Evolutionary conservation across 2,329 filamentous ascomycete species (phyloP).

Genomic region (Ophiostoma sp.): DNA sequence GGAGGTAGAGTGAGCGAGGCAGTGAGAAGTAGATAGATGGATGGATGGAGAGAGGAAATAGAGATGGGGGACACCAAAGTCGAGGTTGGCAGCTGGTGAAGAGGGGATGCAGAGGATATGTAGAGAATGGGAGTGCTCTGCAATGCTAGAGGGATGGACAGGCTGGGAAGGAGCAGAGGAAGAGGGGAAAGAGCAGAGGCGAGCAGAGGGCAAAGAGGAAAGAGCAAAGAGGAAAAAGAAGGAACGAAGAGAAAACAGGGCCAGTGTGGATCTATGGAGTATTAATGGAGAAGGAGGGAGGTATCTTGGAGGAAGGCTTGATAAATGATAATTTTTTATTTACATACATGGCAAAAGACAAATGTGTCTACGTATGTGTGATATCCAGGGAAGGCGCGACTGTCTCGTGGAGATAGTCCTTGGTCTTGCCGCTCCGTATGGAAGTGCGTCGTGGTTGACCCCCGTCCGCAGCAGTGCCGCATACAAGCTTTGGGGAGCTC

Average conservation of each 20-base stretch:
- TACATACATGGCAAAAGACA: too few relatives aligned
- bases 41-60: not conserved
- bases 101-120: conserved; percentile 8
- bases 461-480: not conserved
- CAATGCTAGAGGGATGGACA: conserved; percentile 6
- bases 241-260: conserved; percentile 10
- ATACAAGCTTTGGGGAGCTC: not conserved
- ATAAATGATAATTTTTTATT: too few relatives aligned
- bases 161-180: conserved; percentile 3
- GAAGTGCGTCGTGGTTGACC: not conserved
- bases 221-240: conserved; percentile 10
- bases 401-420: not conserved
- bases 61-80: not conserved
- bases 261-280: conserved; percentile 15
- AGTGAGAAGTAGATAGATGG: not conserved
- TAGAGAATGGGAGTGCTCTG: not conserved
- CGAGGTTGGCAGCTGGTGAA: not conserved
- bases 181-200: conserved; percentile 7
- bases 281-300: conserved; percentile 7
- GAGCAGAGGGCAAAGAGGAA: conserved; percentile 9
- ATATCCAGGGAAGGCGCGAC: not conserved
- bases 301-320: not conserved
- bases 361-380: not conserved
- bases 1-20: not conserved
- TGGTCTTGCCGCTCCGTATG: not conserved